Percentiles rank a stretch among this genome's conserved stretches.
Conservation (phyloP, 2,329 filamentous ascomycete genomes). For the Penicillium aurantiogriseum region DNA sequence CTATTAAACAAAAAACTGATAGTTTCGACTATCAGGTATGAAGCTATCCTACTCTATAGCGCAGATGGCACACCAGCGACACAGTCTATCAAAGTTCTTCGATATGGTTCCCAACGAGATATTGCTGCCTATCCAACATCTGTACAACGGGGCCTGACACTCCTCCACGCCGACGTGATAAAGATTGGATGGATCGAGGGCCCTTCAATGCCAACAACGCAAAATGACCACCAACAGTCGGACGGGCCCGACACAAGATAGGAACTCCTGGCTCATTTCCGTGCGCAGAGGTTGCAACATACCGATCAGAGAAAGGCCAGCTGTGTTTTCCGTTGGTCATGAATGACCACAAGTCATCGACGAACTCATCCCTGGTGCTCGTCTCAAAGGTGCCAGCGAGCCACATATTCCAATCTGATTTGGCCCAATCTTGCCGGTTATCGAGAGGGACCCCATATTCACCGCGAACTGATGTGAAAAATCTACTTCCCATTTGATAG, state of each 20-base stretch:
- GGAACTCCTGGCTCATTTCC: conserved; percentile 33
- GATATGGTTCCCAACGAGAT: conserved; percentile 10
- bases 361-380: conserved; percentile 33
- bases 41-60: neutral
- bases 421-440: conserved; percentile 41
- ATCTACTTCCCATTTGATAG: conserved; percentile 38
- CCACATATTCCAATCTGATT: conserved; percentile 49
- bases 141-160: neutral
- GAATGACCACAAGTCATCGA: conserved; percentile 44
- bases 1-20: neutral
- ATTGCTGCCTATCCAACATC: neutral
- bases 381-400: conserved; percentile 36
- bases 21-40: neutral
- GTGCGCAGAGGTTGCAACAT: conserved; percentile 36
- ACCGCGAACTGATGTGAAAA: conserved; percentile 38
- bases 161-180: conserved; percentile 3
- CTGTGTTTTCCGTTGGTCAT: conserved; percentile 45
- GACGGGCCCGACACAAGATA: conserved; percentile 40
- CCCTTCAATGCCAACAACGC: conserved; percentile 42
- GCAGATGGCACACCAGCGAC: neutral
- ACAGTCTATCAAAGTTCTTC: conserved; percentile 9
- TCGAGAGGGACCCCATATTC: conserved; percentile 44
- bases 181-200: conserved; percentile 23
- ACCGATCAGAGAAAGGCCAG: conserved; percentile 48
- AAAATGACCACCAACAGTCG: conserved; percentile 47